A percentile compares a stretch with the other conserved stretches of the same genome.
phyloP scores from a whole-genome alignment of 495 filamentous ascomycete genomes.

The Penicillium parvum region DNA sequence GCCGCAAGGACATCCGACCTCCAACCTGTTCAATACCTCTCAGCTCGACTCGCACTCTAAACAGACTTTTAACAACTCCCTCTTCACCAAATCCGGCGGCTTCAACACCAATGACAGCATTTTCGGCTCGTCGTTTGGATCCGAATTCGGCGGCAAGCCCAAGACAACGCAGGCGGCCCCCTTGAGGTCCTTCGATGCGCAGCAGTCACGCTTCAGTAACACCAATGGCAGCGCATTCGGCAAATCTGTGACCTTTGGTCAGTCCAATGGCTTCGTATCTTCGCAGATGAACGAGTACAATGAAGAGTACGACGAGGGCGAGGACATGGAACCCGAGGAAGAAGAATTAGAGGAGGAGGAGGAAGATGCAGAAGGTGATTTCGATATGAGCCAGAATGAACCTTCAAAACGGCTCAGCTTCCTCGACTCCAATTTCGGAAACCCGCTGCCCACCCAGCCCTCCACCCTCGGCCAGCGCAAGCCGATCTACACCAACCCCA shows the following conservation, averaged over 20 bases:
- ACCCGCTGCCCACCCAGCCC: constrained; percentile 18
- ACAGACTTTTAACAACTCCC: constrained; percentile 31
- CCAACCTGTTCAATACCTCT: constrained; percentile 61
- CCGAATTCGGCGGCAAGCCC: constrained; percentile 32
- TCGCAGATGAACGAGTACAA: constrained; percentile 33
- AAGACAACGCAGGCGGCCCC: constrained; percentile 27
- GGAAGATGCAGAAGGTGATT: constrained; percentile 25
- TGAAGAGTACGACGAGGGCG: constrained; percentile 32
- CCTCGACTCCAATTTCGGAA: constrained; percentile 31
- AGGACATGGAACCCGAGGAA: constrained; percentile 33
- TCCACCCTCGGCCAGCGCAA: constrained; percentile 26
- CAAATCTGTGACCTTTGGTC: constrained; percentile 29
- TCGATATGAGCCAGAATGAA: constrained; percentile 20
- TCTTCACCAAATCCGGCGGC: constrained; percentile 38
- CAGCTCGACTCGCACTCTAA: constrained; percentile 45
- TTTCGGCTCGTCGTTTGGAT: constrained; percentile 41
- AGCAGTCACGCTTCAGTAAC: constrained; percentile 31
- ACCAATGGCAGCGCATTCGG: constrained; percentile 42
- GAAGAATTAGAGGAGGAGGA: constrained; percentile 28
- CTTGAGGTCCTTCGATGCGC: constrained; percentile 22
- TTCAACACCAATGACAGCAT: constrained; percentile 42
- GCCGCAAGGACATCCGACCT: constrained; percentile 64
- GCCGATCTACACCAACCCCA: constrained; percentile 40
- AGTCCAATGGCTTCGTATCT: constrained; percentile 27
- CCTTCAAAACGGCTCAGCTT: constrained; percentile 25